Evolutionary conservation across 108 stramenopile genomes (phyloP), one percentile per base, ranked within the genome.

Genomic region (Mediolabrus comicus): DNA sequence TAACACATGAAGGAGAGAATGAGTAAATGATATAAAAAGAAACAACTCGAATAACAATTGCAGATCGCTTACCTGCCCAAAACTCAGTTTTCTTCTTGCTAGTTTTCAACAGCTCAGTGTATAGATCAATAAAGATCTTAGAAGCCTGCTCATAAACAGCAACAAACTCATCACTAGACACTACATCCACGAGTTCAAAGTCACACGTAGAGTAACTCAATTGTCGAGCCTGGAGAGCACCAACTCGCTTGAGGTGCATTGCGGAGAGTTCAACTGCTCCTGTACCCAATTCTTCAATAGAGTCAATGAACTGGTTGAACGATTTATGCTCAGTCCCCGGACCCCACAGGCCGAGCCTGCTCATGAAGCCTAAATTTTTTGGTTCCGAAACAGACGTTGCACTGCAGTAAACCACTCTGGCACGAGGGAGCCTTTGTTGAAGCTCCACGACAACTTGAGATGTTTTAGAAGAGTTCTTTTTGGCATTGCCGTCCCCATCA

Each of bases 1-100:
- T 16, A 65, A 69, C n/a, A n/a, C n/a, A n/a, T n/a, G 86, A 84
- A 89, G 71, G 84, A 87, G 28, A 73, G 55, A n/a, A n/a, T n/a
- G n/a, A n/a, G n/a, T n/a, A n/a, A n/a, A n/a, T n/a, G n/a, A n/a
- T n/a, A n/a, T n/a, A n/a, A n/a, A n/a, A n/a, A n/a, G n/a, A n/a
- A n/a, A n/a, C n/a, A n/a, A n/a, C n/a, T n/a, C n/a, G n/a, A n/a
- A n/a, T n/a, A n/a, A n/a, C n/a, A n/a, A 14, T 14, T 14, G 39
- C 39, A 41, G 39, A n/a, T n/a, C n/a, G 14, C 39, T 41, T 14
- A 41, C 39, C 39, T 13, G 54, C 54, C 54, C 54, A 55, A 13
- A 13, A 55, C 17, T 28, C 54, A 13, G 54, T 55, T 22, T 55
- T 55, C 19, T 5, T 55, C 3, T 2, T 5, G 14, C 54, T 22